Conservation (phyloP, 1,139 yeast species). For the Diutina scorzettiae region DNA sequence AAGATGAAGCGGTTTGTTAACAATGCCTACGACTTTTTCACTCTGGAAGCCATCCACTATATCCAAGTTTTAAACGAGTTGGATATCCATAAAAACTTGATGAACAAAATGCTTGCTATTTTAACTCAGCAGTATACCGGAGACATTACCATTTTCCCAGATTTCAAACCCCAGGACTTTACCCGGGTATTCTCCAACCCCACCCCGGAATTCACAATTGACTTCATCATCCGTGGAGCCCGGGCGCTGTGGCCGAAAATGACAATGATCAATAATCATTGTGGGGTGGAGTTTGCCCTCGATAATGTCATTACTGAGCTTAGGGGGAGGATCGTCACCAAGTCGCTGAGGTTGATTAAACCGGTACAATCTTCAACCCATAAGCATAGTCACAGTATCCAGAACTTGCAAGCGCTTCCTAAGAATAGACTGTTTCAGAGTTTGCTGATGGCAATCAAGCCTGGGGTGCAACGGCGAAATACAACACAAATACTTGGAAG, state of each 20-base stretch:
- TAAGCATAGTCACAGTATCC: not conserved
- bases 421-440: not conserved
- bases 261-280: constrained; percentile 73
- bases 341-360: constrained; percentile 11
- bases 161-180: constrained; percentile 46
- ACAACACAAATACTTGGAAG: not conserved
- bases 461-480: not conserved
- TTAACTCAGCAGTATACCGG: constrained; percentile 85
- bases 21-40: constrained; percentile 44
- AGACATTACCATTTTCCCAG: constrained; percentile 85
- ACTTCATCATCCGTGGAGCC: constrained; percentile 73
- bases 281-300: constrained; percentile 78
- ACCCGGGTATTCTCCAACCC: constrained; percentile 67
- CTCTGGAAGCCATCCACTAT: constrained; percentile 69
- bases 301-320: constrained; percentile 64
- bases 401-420: not conserved
- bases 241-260: constrained; percentile 90
- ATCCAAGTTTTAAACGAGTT: constrained; percentile 61
- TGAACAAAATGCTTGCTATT: constrained; percentile 63
- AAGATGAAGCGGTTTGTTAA: constrained; percentile 42
- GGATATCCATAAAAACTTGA: constrained; percentile 61
- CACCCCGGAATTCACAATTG: constrained; percentile 56
- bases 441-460: not conserved
- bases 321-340: constrained; percentile 51
- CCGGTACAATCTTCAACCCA: not conserved